Evolutionary conservation across 1,139 yeast genomes (phyloP).

Genomic region (Candida dubliniensis): DNA sequence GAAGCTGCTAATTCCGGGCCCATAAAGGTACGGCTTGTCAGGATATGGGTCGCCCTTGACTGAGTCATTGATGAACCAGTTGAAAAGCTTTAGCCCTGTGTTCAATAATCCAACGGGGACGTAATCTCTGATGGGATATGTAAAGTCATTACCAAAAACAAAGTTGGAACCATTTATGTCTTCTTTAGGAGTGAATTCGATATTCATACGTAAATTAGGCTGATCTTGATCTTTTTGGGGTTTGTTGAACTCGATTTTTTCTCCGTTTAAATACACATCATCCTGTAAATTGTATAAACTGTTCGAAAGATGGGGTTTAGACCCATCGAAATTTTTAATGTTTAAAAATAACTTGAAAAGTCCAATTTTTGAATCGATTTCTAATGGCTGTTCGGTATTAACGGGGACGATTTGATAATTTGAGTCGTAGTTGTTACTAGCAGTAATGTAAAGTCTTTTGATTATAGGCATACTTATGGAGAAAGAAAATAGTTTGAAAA

Average conservation of each 20-base stretch:
- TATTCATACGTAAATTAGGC: constrained; percentile 37
- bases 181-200: constrained; percentile 40
- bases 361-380: constrained; percentile 40
- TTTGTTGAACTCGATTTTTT: constrained; percentile 16
- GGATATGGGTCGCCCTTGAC: constrained; percentile 62
- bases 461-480: constrained; percentile 17
- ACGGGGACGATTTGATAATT: constrained; percentile 42
- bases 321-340: constrained; percentile 49
- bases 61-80: constrained; percentile 63
- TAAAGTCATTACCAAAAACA: constrained; percentile 70
- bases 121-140: constrained; percentile 55
- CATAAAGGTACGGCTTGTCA: constrained; percentile 64
- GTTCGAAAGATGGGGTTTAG: constrained; percentile 35
- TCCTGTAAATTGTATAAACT: constrained; percentile 37
- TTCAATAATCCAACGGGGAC: constrained; percentile 52
- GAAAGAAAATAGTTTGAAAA: neutral
- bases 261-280: constrained; percentile 28
- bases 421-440: constrained; percentile 28
- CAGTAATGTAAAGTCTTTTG: constrained; percentile 39
- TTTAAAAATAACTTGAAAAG: constrained; percentile 37
- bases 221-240: constrained; percentile 7
- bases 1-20: constrained; percentile 60
- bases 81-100: constrained; percentile 53
- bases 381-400: constrained; percentile 38
- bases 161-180: constrained; percentile 52